Conservation (phyloP, 1,284 basidiomycete species). For the Tylopilus orsonianus region DNA sequence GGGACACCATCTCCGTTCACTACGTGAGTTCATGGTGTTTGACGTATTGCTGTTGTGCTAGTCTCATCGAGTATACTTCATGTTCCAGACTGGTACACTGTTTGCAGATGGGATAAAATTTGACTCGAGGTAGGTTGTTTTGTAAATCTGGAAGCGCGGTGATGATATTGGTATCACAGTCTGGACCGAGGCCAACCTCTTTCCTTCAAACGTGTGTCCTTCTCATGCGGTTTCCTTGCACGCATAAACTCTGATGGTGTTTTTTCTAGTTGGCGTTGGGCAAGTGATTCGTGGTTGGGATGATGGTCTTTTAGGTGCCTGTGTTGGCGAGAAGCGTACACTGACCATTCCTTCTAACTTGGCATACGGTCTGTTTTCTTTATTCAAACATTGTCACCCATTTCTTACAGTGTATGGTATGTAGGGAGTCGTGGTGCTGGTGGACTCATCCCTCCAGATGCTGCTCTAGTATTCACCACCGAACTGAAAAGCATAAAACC, state of each 20-base stretch:
- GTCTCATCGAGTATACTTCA: neutral
- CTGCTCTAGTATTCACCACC: slow-evolving; percentile 87
- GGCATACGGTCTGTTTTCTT: slow-evolving; percentile 72
- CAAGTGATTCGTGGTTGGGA: slow-evolving; percentile 88
- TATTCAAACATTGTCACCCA: neutral
- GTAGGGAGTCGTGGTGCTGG: slow-evolving; percentile 77
- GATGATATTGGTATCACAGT: slow-evolving; percentile 36
- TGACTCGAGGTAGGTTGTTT: slow-evolving; percentile 66
- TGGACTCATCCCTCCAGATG: slow-evolving; percentile 76
- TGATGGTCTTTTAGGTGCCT: slow-evolving; percentile 80
- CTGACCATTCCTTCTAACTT: slow-evolving; percentile 78
- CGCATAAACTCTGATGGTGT: slow-evolving; percentile 1
- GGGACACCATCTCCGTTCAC: slow-evolving; percentile 74
- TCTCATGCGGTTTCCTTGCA: neutral
- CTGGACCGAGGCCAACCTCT: slow-evolving; percentile 68
- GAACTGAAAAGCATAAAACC: slow-evolving; percentile 65
- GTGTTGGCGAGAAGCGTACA: slow-evolving; percentile 87
- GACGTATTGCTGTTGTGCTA: neutral
- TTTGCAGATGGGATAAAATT: slow-evolving; percentile 76
- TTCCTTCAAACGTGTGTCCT: slow-evolving; percentile 60
- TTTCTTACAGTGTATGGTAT: slow-evolving; percentile 6
- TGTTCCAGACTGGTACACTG: slow-evolving; percentile 68
- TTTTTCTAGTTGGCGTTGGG: slow-evolving; percentile 63
- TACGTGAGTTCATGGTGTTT: slow-evolving; percentile 54
- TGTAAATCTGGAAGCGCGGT: neutral